Percentiles rank a stretch among this genome's conserved stretches.
These are phyloP conservation scores for Ambrosia artemisiifolia DNA, from an alignment of 129 eudicot genomes.

Conservation along the genomic window DNA sequence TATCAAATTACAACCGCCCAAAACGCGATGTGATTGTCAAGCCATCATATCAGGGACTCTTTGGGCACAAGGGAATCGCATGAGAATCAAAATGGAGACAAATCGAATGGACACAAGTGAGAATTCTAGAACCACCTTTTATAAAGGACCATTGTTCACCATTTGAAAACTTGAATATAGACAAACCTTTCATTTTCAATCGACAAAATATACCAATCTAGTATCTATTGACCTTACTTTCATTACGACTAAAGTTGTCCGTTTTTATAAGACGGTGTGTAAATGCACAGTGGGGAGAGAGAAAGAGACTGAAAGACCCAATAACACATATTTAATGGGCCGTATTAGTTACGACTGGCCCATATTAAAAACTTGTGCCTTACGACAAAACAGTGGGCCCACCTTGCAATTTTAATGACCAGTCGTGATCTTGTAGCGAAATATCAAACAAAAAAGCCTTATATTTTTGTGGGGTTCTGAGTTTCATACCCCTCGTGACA, in stretches of 20 bases:
- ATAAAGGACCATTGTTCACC: background rate
- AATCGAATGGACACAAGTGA: background rate
- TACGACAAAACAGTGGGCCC: background rate
- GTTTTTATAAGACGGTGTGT: background rate
- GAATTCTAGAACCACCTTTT: background rate
- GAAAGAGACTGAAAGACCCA: background rate
- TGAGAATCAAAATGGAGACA: background rate
- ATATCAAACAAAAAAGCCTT: slow-evolving; percentile 14
- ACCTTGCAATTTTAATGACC: slow-evolving; percentile 16
- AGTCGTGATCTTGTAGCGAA: slow-evolving; percentile 3
- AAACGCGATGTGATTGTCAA: no score
- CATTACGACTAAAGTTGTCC: background rate
- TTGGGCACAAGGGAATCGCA: no score
- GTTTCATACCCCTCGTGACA: no score
- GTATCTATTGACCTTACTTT: background rate
- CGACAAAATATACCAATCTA: background rate
- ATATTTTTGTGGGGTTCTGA: no score
- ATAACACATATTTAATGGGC: background rate
- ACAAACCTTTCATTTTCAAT: background rate
- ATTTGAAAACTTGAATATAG: background rate
- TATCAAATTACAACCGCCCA: no score
- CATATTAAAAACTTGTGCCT: no score
- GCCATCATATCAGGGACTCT: no score
- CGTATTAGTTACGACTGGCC: background rate
- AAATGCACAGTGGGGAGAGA: background rate